Conservation (phyloP, 805 yeast species). For the Suhomyces kilbournensis region DNA sequence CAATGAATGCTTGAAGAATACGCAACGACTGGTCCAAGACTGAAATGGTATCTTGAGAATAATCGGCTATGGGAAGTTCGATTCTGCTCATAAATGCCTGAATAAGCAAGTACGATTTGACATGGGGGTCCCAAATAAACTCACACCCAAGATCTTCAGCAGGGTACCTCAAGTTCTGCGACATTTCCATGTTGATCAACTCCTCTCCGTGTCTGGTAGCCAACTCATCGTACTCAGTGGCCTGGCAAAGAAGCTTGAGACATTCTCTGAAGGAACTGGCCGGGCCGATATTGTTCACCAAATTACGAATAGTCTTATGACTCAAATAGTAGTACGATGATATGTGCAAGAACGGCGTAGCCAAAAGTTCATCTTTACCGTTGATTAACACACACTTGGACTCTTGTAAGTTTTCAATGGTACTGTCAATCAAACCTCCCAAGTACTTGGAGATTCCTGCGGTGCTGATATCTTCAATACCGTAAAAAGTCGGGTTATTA, state of each 20-base stretch:
- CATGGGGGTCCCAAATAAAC: constrained; percentile 84
- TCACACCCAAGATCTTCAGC: constrained; percentile 57
- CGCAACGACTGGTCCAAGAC: constrained; percentile 93
- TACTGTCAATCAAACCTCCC: constrained; percentile 62
- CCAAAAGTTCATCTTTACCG: constrained; percentile 48
- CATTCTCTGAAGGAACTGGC: constrained; percentile 57
- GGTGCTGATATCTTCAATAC: constrained; percentile 57
- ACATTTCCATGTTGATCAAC: constrained; percentile 77
- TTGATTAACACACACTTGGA: constrained; percentile 63
- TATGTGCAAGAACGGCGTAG: constrained; percentile 82
- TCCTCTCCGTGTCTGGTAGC: constrained; percentile 94
- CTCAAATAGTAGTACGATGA: constrained; percentile 91
- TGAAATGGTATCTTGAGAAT: constrained; percentile 87
- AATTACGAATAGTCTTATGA: constrained; percentile 77
- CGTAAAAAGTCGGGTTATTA: constrained; percentile 74
- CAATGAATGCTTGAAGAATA: constrained; percentile 88
- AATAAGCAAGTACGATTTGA: constrained; percentile 66
- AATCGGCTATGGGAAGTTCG: constrained; percentile 92
- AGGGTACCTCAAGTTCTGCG: constrained; percentile 62
- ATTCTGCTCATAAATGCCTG: constrained; percentile 71
- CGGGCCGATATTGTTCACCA: constrained; percentile 51
- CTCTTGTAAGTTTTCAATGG: constrained; percentile 63
- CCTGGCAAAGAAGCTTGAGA: constrained; percentile 56
- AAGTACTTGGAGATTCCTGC: constrained; percentile 58
- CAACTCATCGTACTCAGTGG: constrained; percentile 80